phyloP scores from a whole-genome alignment of 2,329 filamentous ascomycete genomes.

The Whalleya microplaca region DNA sequence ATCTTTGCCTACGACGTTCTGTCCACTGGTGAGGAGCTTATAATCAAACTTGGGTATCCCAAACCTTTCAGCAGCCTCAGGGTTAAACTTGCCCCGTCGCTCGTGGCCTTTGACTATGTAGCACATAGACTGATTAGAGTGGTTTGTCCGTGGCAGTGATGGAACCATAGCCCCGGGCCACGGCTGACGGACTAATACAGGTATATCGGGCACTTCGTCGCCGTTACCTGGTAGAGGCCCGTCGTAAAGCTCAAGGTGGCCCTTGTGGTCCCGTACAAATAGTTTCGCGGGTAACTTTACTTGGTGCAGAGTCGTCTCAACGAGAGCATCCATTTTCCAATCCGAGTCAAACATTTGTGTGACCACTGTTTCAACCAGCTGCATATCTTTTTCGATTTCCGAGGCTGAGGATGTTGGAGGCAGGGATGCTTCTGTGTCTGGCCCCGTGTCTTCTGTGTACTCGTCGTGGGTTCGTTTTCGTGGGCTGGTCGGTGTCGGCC shows the following conservation, averaged over 20 bases:
- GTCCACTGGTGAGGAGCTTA: slow-evolving; percentile 62
- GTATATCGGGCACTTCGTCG: slow-evolving; percentile 62
- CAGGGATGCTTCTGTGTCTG: not conserved
- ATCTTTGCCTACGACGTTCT: slow-evolving; percentile 64
- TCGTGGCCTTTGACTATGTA: slow-evolving; percentile 83
- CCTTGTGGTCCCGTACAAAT: slow-evolving; percentile 68
- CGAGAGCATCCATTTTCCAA: slow-evolving; percentile 73
- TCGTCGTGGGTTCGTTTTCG: slow-evolving; percentile 51
- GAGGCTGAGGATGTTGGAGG: slow-evolving; percentile 7
- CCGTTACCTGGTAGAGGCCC: slow-evolving; percentile 65
- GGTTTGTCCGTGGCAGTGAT: slow-evolving; percentile 69
- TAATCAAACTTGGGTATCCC: slow-evolving; percentile 66
- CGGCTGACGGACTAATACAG: slow-evolving; percentile 73
- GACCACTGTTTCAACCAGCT: slow-evolving; percentile 65
- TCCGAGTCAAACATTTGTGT: slow-evolving; percentile 77
- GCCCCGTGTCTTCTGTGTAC: slow-evolving; percentile 34
- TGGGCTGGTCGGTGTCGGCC: slow-evolving; percentile 25
- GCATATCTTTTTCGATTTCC: slow-evolving; percentile 45
- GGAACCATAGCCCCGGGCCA: slow-evolving; percentile 74
- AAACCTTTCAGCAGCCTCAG: slow-evolving; percentile 63
- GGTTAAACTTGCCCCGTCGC: slow-evolving; percentile 80
- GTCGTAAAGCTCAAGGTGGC: slow-evolving; percentile 69
- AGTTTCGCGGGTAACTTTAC: slow-evolving; percentile 71
- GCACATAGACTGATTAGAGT: slow-evolving; percentile 71
- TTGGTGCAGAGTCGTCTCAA: slow-evolving; percentile 66